These are phyloP conservation scores for Pseudogymnoascus destructans DNA, from an alignment of 2,329 filamentous ascomycete genomes.

Conservation along the genomic window DNA sequence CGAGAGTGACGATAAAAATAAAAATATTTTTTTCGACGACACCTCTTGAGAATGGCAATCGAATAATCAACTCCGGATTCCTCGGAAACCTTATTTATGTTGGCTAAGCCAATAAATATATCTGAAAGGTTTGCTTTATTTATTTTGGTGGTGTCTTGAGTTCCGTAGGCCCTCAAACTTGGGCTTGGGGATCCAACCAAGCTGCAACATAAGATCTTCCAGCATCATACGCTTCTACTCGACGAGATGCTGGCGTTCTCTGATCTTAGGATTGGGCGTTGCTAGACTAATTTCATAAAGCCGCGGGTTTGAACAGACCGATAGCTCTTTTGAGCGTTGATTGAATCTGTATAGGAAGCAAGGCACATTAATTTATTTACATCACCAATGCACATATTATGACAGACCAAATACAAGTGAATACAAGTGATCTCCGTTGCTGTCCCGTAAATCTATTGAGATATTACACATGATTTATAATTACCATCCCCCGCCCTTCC, in stretches of 20 bases:
- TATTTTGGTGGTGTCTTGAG: neutral
- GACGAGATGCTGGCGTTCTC: constrained; percentile 8
- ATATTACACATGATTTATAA: neutral
- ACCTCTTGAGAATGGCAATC: neutral
- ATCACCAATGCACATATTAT: neutral
- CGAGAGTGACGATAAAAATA: constrained; percentile 9
- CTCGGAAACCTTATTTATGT: neutral
- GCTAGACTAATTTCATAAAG: constrained; percentile 11
- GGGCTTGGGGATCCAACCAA: neutral
- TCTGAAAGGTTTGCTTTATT: neutral
- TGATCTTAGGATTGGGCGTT: constrained; percentile 10
- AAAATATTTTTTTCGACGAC: neutral
- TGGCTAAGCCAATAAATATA: neutral
- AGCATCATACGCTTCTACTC: constrained; percentile 9
- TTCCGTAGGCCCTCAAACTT: neutral
- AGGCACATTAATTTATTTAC: constrained; percentile 9
- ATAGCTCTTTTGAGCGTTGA: constrained; percentile 9
- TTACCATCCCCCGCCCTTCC: constrained; percentile 27
- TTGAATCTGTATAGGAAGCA: constrained; percentile 11
- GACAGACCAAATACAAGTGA: neutral
- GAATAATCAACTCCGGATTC: neutral
- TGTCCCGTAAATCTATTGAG: neutral
- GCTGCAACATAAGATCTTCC: constrained; percentile 8
- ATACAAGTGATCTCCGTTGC: neutral
- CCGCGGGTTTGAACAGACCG: constrained; percentile 11